These are phyloP conservation scores for Chrysanthemum seticuspe DNA, from an alignment of 129 eudicot species.

Conservation along the genomic window DNA sequence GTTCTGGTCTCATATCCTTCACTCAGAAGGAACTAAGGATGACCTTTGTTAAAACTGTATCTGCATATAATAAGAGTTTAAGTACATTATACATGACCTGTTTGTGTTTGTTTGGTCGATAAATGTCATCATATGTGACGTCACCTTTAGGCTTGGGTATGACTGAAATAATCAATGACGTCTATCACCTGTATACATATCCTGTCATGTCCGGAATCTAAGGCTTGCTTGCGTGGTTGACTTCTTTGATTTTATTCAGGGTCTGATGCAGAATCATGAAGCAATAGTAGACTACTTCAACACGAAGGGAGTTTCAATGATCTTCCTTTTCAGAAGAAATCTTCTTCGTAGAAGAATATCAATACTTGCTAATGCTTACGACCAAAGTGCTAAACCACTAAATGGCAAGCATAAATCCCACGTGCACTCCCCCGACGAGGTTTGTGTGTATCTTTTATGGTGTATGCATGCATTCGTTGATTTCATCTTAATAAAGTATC, in stretches of 20 bases:
- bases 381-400: slow-evolving; percentile 72
- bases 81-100: neutral
- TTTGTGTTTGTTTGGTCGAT: slow-evolving; percentile 15
- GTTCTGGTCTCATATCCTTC: neutral
- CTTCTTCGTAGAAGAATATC: slow-evolving; percentile 89
- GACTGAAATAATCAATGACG: neutral
- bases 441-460: slow-evolving; percentile 30
- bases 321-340: slow-evolving; percentile 91
- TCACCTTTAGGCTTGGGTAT: neutral
- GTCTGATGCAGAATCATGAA: slow-evolving; percentile 83
- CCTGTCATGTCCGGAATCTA: neutral
- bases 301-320: slow-evolving; percentile 62
- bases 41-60: too few relatives aligned
- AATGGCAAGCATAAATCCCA: slow-evolving; percentile 97
- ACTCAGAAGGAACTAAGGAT: too few relatives aligned
- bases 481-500: slow-evolving; percentile 19
- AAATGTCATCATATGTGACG: slow-evolving; percentile 6
- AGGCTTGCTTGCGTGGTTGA: neutral
- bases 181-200: too few relatives aligned
- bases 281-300: slow-evolving; percentile 74
- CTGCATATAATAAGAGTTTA: neutral
- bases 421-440: slow-evolving; percentile 84
- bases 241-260: slow-evolving; percentile 41
- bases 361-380: slow-evolving; percentile 87
- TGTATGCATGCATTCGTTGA: neutral